These are phyloP conservation scores for Stereocaulon alpinum DNA, from an alignment of 495 filamentous ascomycete species.

Conservation along the genomic window DNA sequence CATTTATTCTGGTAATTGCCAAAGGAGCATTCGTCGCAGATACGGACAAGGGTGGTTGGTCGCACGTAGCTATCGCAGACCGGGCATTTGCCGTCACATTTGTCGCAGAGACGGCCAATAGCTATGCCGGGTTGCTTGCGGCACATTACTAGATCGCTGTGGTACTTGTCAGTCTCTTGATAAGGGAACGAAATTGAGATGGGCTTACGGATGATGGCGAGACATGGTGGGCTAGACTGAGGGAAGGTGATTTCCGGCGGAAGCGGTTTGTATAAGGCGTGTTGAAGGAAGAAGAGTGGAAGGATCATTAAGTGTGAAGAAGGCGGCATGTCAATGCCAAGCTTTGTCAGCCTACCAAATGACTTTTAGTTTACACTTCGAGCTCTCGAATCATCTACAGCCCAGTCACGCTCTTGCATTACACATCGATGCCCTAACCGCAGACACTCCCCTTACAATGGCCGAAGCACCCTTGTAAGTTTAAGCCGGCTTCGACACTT, in stretches of 20 bases:
- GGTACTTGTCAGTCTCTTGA: conserved; percentile 11
- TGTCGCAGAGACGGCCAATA: conserved; percentile 98
- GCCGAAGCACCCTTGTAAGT: conserved; percentile 28
- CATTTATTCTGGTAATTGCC: conserved; percentile 99
- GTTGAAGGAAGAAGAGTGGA: background rate
- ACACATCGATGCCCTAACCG: background rate
- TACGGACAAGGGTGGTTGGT: conserved; percentile 90
- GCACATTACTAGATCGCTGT: conserved; percentile 97
- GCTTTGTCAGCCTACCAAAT: conserved; percentile 17
- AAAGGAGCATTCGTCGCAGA: conserved; percentile 98
- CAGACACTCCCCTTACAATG: conserved; percentile 12
- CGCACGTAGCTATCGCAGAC: conserved; percentile 99
- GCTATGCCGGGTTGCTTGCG: conserved; percentile 97
- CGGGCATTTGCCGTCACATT: conserved; percentile 99
- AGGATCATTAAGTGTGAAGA: background rate
- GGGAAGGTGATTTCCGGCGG: background rate
- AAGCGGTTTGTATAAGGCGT: background rate
- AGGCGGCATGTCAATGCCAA: background rate
- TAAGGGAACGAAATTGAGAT: background rate
- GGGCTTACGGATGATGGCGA: conserved; percentile 66
- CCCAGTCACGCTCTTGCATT: background rate
- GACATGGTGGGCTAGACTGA: conserved; percentile 41
- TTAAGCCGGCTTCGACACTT: background rate
- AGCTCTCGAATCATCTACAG: conserved; percentile 2
- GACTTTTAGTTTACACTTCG: background rate